phyloP scores from a whole-genome alignment of 805 yeast genomes.

The Clavispora vitiphila region DNA sequence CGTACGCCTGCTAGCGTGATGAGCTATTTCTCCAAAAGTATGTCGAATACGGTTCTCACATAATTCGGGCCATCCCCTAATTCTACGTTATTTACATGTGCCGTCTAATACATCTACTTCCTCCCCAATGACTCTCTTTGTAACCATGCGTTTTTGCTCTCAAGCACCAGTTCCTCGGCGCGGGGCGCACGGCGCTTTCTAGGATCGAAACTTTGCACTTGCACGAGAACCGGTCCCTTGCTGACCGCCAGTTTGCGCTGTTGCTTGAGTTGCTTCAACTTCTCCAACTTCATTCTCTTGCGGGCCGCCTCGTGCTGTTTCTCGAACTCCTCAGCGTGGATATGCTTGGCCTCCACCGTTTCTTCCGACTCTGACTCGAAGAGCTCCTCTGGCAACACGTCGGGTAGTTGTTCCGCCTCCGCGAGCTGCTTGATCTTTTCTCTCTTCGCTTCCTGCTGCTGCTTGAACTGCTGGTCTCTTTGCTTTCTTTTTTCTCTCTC shows the following conservation, averaged over 20 bases:
- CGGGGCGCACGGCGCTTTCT: conserved; percentile 29
- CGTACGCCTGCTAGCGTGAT: too few relatives aligned
- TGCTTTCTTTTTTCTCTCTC: conserved; percentile 35
- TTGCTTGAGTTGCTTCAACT: conserved; percentile 23
- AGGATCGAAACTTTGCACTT: conserved; percentile 22
- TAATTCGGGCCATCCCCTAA: too few relatives aligned
- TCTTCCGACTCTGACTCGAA: conserved; percentile 19
- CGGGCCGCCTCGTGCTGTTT: conserved; percentile 24
- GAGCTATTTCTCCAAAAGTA: too few relatives aligned
- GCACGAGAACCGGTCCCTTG: conserved; percentile 39
- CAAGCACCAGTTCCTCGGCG: conserved; percentile 29
- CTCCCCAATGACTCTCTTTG: conserved; percentile 34
- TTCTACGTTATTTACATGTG: not conserved
- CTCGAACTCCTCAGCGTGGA: conserved; percentile 29
- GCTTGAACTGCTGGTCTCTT: conserved; percentile 25
- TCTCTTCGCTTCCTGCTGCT: conserved; percentile 32
- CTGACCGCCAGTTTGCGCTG: conserved; percentile 23
- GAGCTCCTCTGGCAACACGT: conserved; percentile 38
- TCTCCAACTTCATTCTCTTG: conserved; percentile 29
- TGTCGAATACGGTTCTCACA: too few relatives aligned
- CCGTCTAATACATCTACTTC: conserved; percentile 15
- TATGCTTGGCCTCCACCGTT: conserved; percentile 19
- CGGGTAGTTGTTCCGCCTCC: conserved; percentile 30
- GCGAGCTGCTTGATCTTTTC: conserved; percentile 11
- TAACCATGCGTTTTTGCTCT: conserved; percentile 35